A percentile compares a stretch with the other conserved stretches of the same genome.
These are phyloP conservation scores for Grosmannia huntii DNA, from an alignment of 2,329 filamentous ascomycete species.

Conservation along the genomic window DNA sequence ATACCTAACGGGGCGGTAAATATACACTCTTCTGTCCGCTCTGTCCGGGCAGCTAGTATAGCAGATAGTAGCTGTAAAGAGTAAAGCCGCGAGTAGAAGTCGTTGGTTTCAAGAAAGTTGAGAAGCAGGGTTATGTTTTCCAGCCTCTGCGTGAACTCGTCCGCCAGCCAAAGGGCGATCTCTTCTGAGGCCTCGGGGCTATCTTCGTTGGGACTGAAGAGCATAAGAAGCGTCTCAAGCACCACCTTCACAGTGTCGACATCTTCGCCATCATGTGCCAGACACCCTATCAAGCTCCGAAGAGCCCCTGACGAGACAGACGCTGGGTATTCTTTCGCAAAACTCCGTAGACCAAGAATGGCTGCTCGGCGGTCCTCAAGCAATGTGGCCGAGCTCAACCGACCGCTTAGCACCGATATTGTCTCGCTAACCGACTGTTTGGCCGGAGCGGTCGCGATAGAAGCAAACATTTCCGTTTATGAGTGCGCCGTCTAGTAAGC, in stretches of 20 bases:
- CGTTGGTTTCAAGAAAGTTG: conserved; percentile 72
- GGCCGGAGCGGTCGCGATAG: conserved; percentile 61
- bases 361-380: conserved; percentile 90
- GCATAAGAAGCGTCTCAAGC: conserved; percentile 86
- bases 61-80: conserved; percentile 79
- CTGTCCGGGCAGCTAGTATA: conserved; percentile 72
- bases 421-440: conserved; percentile 95
- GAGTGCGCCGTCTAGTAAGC: neutral
- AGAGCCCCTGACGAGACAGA: conserved; percentile 91
- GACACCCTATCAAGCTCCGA: conserved; percentile 70
- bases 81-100: conserved; percentile 88
- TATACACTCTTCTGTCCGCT: conserved; percentile 89
- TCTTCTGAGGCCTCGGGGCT: conserved; percentile 93
- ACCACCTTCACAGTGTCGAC: conserved; percentile 93
- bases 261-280: conserved; percentile 83
- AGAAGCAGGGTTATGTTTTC: conserved; percentile 90
- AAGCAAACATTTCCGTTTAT: conserved; percentile 33
- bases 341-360: conserved; percentile 84
- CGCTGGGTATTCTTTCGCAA: conserved; percentile 91
- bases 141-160: conserved; percentile 95
- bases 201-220: conserved; percentile 60
- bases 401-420: conserved; percentile 77
- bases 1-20: conserved; percentile 81
- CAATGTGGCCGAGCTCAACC: conserved; percentile 77
- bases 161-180: conserved; percentile 88